Base-by-base conservation (phyloP, 2,329 filamentous ascomycete genomes). In the Alternaria viburni region DNA sequence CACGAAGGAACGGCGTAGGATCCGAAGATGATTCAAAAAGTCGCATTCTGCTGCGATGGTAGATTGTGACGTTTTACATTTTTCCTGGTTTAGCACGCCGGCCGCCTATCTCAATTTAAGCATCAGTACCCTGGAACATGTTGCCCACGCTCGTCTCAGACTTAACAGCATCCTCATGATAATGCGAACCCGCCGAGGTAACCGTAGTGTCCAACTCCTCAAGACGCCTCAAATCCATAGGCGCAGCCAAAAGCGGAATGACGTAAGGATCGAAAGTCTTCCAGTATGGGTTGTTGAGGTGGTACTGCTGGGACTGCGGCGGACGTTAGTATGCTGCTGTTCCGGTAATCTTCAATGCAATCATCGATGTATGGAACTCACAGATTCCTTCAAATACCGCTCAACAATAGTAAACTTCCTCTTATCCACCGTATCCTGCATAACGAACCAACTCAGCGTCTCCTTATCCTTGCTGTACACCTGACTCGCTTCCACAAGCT, bases 231-330 rank as follows among this genome's bases (percentile, higher is more conserved):
- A 93, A 77, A 76, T 93, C 90, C 89, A 92, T 92, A 9, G 86
- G 84, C 75, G 85, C 85, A 69, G 89, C 90, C 54, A 93, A 80
- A 61, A 93, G 75, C 3, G 90, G 91, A 51, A 88, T 83, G 28
- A 93, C 90, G 71, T 92, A 92, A 6, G 89, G 89, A 76, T 92
- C 90, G 71, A 93, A 92, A 1, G 90, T 91, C 82, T 91, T 86
- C 89, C 89, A 91, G 83, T 91, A 91, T 0, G 89, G 89, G 79
- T 91, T 91, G 73, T 76, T 79, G 8, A 84, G 77, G 63, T 84
- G 82, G 69, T 83, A 83, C 61, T 81, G 80, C 57, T 81, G 80
- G 26, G 69, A 75, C 79, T 80, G 65, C 41, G 21, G 21, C 3
- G 21, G 21, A 21, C n/a, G n/a, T n/a, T n/a, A n/a, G n/a, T n/a